Conservation (phyloP, 306 rosid species). For the Chamaecrista fasciculata region DNA sequence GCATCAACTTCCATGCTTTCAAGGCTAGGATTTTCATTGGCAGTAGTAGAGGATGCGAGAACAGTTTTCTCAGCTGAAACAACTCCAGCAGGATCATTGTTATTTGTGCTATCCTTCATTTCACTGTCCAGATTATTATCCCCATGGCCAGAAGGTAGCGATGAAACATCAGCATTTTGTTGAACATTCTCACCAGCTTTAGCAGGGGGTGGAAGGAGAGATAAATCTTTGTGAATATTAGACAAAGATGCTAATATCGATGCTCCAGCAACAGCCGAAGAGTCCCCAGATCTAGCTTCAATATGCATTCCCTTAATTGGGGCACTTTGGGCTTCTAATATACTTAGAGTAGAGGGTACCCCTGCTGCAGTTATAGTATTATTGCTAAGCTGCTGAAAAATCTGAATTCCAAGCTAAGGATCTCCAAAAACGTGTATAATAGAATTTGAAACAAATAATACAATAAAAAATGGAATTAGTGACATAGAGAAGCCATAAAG, state of each 20-base stretch:
- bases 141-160: slow-evolving; percentile 48
- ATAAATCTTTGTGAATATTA: slow-evolving; percentile 56
- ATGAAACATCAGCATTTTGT: slow-evolving; percentile 49
- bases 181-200: slow-evolving; percentile 56
- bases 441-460: slow-evolving; percentile 2
- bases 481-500: slow-evolving; percentile 17
- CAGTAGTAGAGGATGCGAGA: slow-evolving; percentile 44
- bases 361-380: slow-evolving; percentile 51
- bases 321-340: slow-evolving; percentile 79
- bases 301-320: slow-evolving; percentile 65
- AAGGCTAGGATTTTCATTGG: slow-evolving; percentile 52
- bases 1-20: slow-evolving; percentile 49
- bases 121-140: slow-evolving; percentile 51
- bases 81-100: slow-evolving; percentile 46
- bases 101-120: slow-evolving; percentile 48
- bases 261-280: slow-evolving; percentile 87
- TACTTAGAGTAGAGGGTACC: slow-evolving; percentile 58
- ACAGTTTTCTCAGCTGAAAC: slow-evolving; percentile 49
- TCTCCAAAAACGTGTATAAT: slow-evolving; percentile 4
- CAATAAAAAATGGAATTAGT: background rate
- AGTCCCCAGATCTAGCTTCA: slow-evolving; percentile 84
- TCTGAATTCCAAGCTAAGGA: slow-evolving; percentile 62
- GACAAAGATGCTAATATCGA: slow-evolving; percentile 89
- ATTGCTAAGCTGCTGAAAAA: slow-evolving; percentile 70
- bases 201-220: slow-evolving; percentile 58